Evolutionary conservation across 495 filamentous ascomycete genomes (phyloP), one percentile per base, ranked within the genome.

Genomic region (Lichenothelia convexa): DNA sequence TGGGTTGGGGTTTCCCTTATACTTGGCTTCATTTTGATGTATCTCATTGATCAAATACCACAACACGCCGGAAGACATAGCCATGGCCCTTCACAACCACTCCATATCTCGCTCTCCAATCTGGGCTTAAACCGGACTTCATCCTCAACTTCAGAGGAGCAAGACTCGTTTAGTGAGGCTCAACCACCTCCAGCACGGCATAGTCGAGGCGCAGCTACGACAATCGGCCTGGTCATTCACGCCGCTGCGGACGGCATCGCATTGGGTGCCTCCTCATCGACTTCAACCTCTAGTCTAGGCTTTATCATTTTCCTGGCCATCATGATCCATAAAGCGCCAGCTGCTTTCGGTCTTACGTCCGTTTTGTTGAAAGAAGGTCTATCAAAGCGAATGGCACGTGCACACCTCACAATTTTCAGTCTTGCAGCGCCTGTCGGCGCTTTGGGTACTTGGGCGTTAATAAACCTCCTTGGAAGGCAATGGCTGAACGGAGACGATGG

Each of bases 241-340:
- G 82, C 91, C 1, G 78, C 79, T 6, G 89, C 89, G n/a, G 89
- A 97, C 44, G 89, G 89, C 3, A 93, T 97, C 32, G 89, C 89
- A 0, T 72, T 97, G 46, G 89, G 89, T 3, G 89, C 89, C 17
- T 89, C 82, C 0, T 76, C 73, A 15, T 65, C 64, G n/a, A 34
- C 46, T 18, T 66, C 75, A 13, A 71, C 78, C 43, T 69, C 69
- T 27, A 78, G 75, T 12, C 60, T 95, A 5, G 78, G 73, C 21
- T 71, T 93, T 26, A 80, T 97, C 44, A 81, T 97, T 30, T 97
- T 97, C 48, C 49, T 94, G 16, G 89, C 89, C 4, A 91, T 97
- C 40, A 86, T 97, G 80, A 67, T 95, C 2, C 89, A 97, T 49
- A 97, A 97, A 56, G 87, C 85, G 0, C 89, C 89, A 0, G 91